Conservation (phyloP, 2,329 filamentous ascomycete genomes). For the Lasiodiplodia sp. region DNA sequence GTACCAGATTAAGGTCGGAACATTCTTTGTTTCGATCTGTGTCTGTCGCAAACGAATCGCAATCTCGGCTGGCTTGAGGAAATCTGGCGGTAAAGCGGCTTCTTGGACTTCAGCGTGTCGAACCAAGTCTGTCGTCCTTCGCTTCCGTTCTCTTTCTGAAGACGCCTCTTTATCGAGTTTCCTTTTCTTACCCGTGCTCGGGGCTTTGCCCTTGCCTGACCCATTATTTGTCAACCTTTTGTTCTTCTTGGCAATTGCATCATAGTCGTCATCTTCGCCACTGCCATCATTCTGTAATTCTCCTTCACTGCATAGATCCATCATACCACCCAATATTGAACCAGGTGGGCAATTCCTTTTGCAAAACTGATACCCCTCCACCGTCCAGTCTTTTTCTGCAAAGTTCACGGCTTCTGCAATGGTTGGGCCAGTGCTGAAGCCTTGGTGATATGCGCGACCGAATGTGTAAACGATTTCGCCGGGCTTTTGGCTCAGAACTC, state of each 20-base stretch:
- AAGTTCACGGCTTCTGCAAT: slow-evolving; percentile 13
- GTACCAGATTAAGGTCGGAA: not conserved
- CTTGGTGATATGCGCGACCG: slow-evolving; percentile 6
- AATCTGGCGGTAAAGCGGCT: not conserved
- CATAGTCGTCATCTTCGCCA: not conserved
- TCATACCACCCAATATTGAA: slow-evolving; percentile 2
- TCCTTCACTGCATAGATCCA: not conserved
- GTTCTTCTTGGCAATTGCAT: not conserved
- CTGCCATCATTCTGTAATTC: not conserved
- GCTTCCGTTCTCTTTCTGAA: not conserved
- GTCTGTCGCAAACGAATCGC: too few species aligned
- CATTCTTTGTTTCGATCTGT: too few species aligned
- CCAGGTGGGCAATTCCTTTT: not conserved
- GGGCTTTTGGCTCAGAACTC: not conserved
- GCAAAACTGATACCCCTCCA: not conserved
- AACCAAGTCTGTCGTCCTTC: not conserved
- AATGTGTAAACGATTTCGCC: slow-evolving; percentile 4
- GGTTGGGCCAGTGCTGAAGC: slow-evolving; percentile 8
- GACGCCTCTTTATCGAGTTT: not conserved
- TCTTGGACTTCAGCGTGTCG: not conserved
- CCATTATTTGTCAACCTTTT: not conserved
- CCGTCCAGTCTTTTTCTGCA: not conserved
- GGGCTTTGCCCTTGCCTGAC: not conserved
- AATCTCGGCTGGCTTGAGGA: not conserved
- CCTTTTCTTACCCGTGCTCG: not conserved